phyloP scores from a whole-genome alignment of 148 eudicot species.

The Selenicereus undatus region DNA sequence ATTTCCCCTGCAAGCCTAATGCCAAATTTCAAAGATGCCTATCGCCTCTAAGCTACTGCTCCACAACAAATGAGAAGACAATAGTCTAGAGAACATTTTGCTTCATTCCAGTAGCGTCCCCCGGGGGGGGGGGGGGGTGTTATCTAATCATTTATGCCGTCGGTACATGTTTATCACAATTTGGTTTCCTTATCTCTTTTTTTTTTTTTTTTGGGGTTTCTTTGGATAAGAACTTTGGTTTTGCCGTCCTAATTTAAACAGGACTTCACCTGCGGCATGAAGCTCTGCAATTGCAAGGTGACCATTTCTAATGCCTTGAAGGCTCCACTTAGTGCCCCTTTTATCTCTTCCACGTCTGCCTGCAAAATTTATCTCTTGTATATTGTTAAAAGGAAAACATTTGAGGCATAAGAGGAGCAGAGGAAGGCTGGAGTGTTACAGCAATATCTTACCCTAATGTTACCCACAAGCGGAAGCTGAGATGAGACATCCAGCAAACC shows the following conservation, averaged over 20 bases:
- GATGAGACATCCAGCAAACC: slow-evolving; percentile 54
- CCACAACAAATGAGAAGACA: not conserved
- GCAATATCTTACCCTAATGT: slow-evolving; percentile 49
- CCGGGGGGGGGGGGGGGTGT: too few species aligned
- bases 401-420: not conserved
- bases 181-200: not conserved
- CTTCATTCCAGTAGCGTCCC: not conserved
- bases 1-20: too few species aligned
- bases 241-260: not conserved
- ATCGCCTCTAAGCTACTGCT: not conserved
- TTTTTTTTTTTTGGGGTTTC: too few species aligned
- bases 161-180: not conserved
- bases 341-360: slow-evolving; percentile 50
- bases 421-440: not conserved
- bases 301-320: slow-evolving; percentile 51
- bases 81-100: not conserved
- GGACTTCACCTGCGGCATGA: slow-evolving; percentile 46
- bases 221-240: too few species aligned
- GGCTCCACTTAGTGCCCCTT: slow-evolving; percentile 55
- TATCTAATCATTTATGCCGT: not conserved
- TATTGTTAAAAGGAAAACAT: not conserved
- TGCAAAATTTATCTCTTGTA: slow-evolving; percentile 24
- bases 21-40: too few species aligned
- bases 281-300: slow-evolving; percentile 39
- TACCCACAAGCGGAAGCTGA: slow-evolving; percentile 63